Conservation (phyloP, 176 grass and related monocot species). For the Paspalum vaginatum region DNA sequence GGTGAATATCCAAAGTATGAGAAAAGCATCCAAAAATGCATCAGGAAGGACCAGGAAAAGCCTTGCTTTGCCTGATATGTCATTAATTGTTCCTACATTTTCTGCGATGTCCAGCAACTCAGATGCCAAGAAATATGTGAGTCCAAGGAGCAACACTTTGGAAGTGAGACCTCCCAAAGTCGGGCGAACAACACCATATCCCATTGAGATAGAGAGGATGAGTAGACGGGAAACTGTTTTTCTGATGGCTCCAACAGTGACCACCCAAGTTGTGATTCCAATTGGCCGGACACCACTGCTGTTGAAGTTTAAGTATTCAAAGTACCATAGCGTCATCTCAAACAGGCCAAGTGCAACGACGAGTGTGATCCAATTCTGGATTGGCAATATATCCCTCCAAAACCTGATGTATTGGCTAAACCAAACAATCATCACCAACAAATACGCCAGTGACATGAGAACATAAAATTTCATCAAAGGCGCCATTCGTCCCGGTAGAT, state of each 20-base stretch:
- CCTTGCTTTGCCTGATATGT: conserved; percentile 91
- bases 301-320: conserved; percentile 97
- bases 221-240: conserved; percentile 93
- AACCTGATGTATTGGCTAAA: conserved; percentile 91
- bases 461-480: conserved; percentile 92
- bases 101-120: conserved; percentile 86
- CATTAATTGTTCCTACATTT: conserved; percentile 99
- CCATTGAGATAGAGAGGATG: conserved; percentile 97
- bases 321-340: conserved; percentile 99
- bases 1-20: conserved; percentile 99
- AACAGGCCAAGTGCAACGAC: conserved; percentile 94
- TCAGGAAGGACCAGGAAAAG: conserved; percentile 94
- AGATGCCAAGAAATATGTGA: conserved; percentile 94
- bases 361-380: conserved; percentile 96
- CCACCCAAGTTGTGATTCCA: conserved; percentile 98
- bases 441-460: conserved; percentile 87
- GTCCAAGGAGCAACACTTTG: conserved; percentile 94
- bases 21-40: conserved; percentile 97
- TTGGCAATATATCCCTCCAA: conserved; percentile 93
- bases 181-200: conserved; percentile 94
- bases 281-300: conserved; percentile 77
- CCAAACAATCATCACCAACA: conserved; percentile 75
- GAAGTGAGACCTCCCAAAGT: conserved; percentile 94
- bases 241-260: conserved; percentile 91
- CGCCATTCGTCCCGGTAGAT: conserved; percentile 90